Evolutionary conservation across 2,329 filamentous ascomycete species (phyloP), one percentile per base, ranked within the genome.

Genomic region (Beauveria bassiana): DNA sequence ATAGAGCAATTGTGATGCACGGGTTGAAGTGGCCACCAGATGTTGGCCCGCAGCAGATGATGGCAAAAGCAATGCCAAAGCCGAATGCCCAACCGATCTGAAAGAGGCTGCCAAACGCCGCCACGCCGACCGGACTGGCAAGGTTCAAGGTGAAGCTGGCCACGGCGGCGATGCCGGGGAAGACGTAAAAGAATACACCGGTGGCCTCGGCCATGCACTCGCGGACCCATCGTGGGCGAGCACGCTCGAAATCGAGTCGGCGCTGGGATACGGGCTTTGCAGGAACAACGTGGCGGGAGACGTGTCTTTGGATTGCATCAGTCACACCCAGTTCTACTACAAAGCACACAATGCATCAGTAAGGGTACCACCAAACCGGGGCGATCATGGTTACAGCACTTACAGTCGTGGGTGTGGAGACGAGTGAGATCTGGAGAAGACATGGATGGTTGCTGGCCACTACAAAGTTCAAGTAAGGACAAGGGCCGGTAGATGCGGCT

Each of bases 11-110:
- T 0, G 79, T 81, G 51, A 81, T 75, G 16, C 77, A 79, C 3
- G 80, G 80, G 65, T 83, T 82, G 67, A 84, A 82, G 65, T 84
- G 81, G 1, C 79, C 82, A 61, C 83, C 82, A 6, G 77, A 81
- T 1, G 77, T 80, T 1, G 80, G 72, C 6, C 75, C 82, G 65
- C 80, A 83, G 42, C 77, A 80, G 60, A 84, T 83, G 69, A 85
- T 83, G 50, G 82, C 82, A 65, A 84, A 82, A 16, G 81, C 79
- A 66, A 85, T 84, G 4, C 83, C 82, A 18, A 85, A 68, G 5
- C 79, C 80, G 67, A 81, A 85, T 2, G 80, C 80, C 69, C 75
- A 80, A 20, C 82, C 82, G 60, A 84, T 79, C 64, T 82, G 78
- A 66, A 85, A 80, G 34, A 85, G 65, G 65, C 75, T 79, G n/a